Conservation (phyloP, 805 yeast species). For the Nakazawaea ambrosiae region DNA sequence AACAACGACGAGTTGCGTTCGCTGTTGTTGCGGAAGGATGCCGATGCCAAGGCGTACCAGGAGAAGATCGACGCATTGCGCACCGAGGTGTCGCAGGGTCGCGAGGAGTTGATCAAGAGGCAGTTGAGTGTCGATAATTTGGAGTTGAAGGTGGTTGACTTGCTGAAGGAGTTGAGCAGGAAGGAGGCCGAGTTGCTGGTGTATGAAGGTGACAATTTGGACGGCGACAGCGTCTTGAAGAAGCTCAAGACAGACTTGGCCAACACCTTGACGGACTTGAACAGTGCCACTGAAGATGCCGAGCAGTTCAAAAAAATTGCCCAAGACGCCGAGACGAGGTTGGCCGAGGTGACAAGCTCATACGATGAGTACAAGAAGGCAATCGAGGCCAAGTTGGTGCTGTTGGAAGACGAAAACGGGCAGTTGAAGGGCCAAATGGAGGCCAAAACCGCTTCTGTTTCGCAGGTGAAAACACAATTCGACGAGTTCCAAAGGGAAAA, state of each 20-base stretch:
- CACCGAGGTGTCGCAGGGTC: slow-evolving; percentile 33
- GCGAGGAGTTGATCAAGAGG: slow-evolving; percentile 35
- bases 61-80: slow-evolving; percentile 53
- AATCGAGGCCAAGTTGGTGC: slow-evolving; percentile 4
- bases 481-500: slow-evolving; percentile 16
- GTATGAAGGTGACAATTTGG: slow-evolving; percentile 18
- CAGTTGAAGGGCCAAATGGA: slow-evolving; percentile 13
- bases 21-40: slow-evolving; percentile 45
- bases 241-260: slow-evolving; percentile 31
- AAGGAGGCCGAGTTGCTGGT: slow-evolving; percentile 21
- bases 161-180: slow-evolving; percentile 24
- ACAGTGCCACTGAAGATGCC: slow-evolving; percentile 47
- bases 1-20: slow-evolving; percentile 46
- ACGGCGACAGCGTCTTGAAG: slow-evolving; percentile 19
- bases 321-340: slow-evolving; percentile 58
- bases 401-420: slow-evolving; percentile 11
- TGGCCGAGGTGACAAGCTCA: slow-evolving; percentile 44
- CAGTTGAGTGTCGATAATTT: slow-evolving; percentile 31
- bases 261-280: slow-evolving; percentile 46
- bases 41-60: slow-evolving; percentile 48
- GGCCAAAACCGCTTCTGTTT: slow-evolving; percentile 13
- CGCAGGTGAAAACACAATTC: slow-evolving; percentile 18
- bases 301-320: slow-evolving; percentile 61
- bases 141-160: slow-evolving; percentile 26
- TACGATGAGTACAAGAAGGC: slow-evolving; percentile 38